Conservation (phyloP, 73 alveolate species). For the Symbiodinium natans region DNA sequence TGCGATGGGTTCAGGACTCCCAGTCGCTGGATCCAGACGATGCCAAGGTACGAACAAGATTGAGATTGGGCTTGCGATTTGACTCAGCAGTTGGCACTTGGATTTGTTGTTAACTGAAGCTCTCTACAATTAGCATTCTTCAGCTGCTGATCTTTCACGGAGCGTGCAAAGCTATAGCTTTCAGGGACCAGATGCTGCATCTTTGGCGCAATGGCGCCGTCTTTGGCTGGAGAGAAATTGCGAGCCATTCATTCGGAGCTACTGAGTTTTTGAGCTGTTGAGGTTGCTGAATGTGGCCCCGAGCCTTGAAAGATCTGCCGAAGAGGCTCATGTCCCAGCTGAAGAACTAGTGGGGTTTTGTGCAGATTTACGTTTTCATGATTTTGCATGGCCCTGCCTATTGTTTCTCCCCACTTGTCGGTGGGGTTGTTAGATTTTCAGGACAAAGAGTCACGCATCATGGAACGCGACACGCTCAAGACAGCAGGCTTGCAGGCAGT, state of each 20-base stretch:
- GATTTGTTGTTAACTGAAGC: not conserved
- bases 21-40: not conserved
- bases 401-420: no score
- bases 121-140: not conserved
- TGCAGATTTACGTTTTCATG: no score
- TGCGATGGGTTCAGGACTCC: not conserved
- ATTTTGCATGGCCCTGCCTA: no score
- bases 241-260: not conserved
- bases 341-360: no score
- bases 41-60: no score
- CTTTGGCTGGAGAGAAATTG: not conserved
- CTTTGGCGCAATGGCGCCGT: not conserved
- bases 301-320: not conserved
- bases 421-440: no score
- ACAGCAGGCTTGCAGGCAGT: no score
- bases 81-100: no score
- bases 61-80: no score
- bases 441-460: no score
- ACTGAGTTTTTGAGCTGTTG: not conserved
- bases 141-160: not conserved
- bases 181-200: not conserved
- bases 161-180: not conserved
- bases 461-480: no score
- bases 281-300: not conserved
- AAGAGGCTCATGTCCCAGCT: no score